Evolutionary conservation across 192 early-diverging fungal genomes (phyloP), one percentile per base, ranked within the genome.

Genomic region (Linnemannia schmuckeri): DNA sequence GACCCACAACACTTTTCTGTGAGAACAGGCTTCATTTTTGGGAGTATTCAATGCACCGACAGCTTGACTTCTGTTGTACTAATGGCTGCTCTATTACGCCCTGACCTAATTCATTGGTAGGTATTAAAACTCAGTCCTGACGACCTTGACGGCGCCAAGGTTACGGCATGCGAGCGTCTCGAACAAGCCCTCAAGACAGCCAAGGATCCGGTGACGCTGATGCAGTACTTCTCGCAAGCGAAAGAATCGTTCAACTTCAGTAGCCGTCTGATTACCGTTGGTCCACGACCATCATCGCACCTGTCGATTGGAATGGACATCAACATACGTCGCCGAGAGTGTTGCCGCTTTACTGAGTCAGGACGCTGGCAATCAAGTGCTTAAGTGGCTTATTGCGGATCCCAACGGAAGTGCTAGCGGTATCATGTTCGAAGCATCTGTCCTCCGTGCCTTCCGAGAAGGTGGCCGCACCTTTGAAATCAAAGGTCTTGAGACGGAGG

Each of bases 161-260:
- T 72, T 3, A 40, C 6, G 6, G 68, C 79, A 77, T 77, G 41
- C 33, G 57, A 78, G 40, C 76, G 63, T 24, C 40, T 87, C 24
- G 69, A 30, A 30, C 70, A 78, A 69, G 84, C 75, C 63, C 38
- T 87, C 76, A 33, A 44, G 2, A 72, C 37, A 68, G 49, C 74
- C 47, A 33, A 69, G 4, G 68, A 81, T 63, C 76, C 76, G 24
- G 61, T 47, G 33, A 44, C n/a, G 42, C 24, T 87, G 75, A 78
- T 87, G 72, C 75, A 81, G 54, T 40, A 46, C 75, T 81, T 87
- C 70, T n/a, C 79, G 15, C 55, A 81, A 87, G 76, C 72, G 37
- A 77, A 72, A 33, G 69, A 77, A 0, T 52, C 57, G 71, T 33
- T 74, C 42, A 57, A 81, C 13, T 73, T 81, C 37, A 74, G 78